These are phyloP conservation scores for Phytophthora pistaciae DNA, from an alignment of 352 stramenopile genomes.

Conservation along the genomic window DNA sequence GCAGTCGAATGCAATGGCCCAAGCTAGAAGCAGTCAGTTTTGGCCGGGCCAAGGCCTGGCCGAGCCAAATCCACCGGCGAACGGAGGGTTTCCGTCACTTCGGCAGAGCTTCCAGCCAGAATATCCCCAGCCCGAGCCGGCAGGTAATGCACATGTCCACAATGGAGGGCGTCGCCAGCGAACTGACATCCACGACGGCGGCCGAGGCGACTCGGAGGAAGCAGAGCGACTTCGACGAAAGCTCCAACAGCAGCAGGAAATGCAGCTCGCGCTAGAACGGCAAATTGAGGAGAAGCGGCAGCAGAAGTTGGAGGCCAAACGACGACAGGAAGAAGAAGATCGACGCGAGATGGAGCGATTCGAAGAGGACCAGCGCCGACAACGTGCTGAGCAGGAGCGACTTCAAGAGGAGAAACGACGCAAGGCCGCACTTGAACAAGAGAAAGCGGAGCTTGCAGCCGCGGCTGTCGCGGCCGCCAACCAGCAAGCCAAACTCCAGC, in stretches of 20 bases:
- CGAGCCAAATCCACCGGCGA: slow-evolving; percentile 6
- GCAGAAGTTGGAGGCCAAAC: slow-evolving; percentile 68
- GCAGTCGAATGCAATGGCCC: slow-evolving; percentile 14
- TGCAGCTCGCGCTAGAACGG: slow-evolving; percentile 58
- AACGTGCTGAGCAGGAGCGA: slow-evolving; percentile 52
- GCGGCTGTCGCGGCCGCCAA: slow-evolving; percentile 39
- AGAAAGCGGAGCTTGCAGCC: slow-evolving; percentile 46
- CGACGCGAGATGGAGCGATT: slow-evolving; percentile 61
- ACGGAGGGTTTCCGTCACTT: not conserved
- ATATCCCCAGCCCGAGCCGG: slow-evolving; percentile 9
- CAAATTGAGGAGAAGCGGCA: slow-evolving; percentile 75
- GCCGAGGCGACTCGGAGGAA: slow-evolving; percentile 23
- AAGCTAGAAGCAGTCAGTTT: slow-evolving; percentile 24
- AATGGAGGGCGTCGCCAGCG: slow-evolving; percentile 32
- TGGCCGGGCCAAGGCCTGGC: slow-evolving; percentile 3
- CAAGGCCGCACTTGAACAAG: slow-evolving; percentile 56
- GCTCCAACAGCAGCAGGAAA: slow-evolving; percentile 53
- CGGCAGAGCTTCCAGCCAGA: slow-evolving; percentile 4
- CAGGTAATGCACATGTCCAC: not conserved
- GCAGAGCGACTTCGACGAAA: slow-evolving; percentile 36
- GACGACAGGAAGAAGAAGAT: slow-evolving; percentile 65
- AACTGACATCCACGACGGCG: slow-evolving; percentile 36
- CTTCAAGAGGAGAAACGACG: slow-evolving; percentile 58
- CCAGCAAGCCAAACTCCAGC: slow-evolving; percentile 45
- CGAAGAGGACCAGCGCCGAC: slow-evolving; percentile 53